Evolutionary conservation across 257 asterid genomes (phyloP), one percentile per base, ranked within the genome.

Genomic region (Leonotis leonurus): DNA sequence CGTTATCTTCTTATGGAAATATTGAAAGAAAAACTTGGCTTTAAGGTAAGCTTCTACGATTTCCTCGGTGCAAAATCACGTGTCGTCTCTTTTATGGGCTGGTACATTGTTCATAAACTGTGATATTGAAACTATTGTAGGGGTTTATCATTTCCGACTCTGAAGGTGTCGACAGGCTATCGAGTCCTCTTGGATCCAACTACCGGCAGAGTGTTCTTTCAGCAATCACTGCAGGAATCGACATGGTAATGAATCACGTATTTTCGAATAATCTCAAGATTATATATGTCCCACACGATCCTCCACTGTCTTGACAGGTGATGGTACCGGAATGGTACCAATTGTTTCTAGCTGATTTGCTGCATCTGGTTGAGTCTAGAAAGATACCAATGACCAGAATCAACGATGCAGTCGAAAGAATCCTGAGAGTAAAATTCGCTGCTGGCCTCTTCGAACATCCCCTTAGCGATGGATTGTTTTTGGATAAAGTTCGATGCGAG

Each of bases 391-490:
- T 85, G 65, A 43, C 81, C 64, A 82, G 96, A 78, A 86, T 88
- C 57, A 84, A 88, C 44, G 96, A 88, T 64, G 95, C 96, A 35
- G 95, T 86, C 55, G 88, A 82, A 74, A 81, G 96, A 67, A 84
- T 88, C 44, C 80, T 88, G 68, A 80, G 96, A 72, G 93, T 88
- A 60, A 89, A 89, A 75, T 86, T 89, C 60, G 84, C 75, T 57
- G 70, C 93, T 30, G 95, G 96, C 74, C 79, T 84, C 53, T 89
- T 89, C 56, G 96, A 89, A 67, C 78, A 75, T 67, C 93, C 95
- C 41, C 49, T 81, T 48, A 77, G 83, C 29, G 85, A 89, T 58
- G 69, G 70, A 66, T 80, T 85, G 8, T 65, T 88, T 66, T 67
- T 83, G 73, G 79, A 56, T 67, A 71, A 60, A 29, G 95, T 84